Evolutionary conservation across 1,139 yeast species (phyloP).

Genomic region (Taphrina flavorubra): DNA sequence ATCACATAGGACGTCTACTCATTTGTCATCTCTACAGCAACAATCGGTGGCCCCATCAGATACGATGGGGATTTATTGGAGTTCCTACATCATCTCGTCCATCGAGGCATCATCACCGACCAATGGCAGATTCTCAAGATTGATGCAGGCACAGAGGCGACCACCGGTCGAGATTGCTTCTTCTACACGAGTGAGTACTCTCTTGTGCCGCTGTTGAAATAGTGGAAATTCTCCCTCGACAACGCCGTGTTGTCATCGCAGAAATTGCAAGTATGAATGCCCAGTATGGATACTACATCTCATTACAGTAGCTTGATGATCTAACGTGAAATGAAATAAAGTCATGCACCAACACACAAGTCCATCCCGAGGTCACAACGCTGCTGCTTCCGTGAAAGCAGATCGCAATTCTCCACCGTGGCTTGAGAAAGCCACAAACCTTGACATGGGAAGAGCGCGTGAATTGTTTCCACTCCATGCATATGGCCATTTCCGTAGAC

Average conservation of each 20-base stretch:
- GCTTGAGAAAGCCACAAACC: slow-evolving; percentile 11
- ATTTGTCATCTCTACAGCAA: neutral
- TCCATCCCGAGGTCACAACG: too few relatives aligned
- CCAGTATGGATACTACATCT: too few relatives aligned
- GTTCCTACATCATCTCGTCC: neutral
- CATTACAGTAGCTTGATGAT: neutral
- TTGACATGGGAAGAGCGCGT: neutral
- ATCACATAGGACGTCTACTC: slow-evolving; percentile 18
- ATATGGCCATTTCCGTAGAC: slow-evolving; percentile 1
- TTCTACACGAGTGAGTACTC: slow-evolving; percentile 3
- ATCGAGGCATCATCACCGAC: slow-evolving; percentile 5
- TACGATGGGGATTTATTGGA: slow-evolving; percentile 1
- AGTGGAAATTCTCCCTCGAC: neutral
- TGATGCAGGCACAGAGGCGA: slow-evolving; percentile 13
- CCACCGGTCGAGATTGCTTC: neutral
- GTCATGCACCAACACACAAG: too few relatives aligned
- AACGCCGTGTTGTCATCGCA: too few relatives aligned
- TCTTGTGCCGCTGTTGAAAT: neutral
- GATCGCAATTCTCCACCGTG: slow-evolving; percentile 1
- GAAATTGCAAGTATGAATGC: too few relatives aligned
- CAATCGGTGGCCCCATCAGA: neutral
- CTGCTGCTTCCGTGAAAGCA: too few relatives aligned
- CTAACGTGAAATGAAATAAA: too few relatives aligned
- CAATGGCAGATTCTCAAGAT: neutral
- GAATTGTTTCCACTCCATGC: slow-evolving; percentile 2